These are phyloP conservation scores for Straminergon stramineum DNA, from an alignment of 225 moss, liverwort and hornwort genomes.

Conservation along the genomic window DNA sequence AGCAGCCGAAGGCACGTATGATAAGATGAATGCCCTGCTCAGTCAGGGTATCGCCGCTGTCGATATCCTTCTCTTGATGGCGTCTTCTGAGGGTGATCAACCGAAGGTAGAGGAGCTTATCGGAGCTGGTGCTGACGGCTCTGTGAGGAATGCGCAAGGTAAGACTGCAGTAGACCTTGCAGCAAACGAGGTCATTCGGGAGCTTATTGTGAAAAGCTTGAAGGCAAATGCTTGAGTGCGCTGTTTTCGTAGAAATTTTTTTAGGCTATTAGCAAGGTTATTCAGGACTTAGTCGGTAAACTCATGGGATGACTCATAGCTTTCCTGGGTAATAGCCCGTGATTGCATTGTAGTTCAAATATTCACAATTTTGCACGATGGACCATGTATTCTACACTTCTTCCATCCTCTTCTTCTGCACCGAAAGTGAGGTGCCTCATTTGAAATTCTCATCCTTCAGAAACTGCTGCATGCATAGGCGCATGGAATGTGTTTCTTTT, in stretches of 20 bases:
- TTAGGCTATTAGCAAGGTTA: slow-evolving; percentile 11
- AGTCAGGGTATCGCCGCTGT: slow-evolving; percentile 66
- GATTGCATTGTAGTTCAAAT: slow-evolving; percentile 16
- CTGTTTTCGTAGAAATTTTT: not conserved
- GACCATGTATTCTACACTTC: slow-evolving; percentile 15
- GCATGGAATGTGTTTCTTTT: not conserved
- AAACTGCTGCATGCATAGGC: not conserved
- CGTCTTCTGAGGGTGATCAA: slow-evolving; percentile 72
- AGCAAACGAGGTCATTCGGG: slow-evolving; percentile 48
- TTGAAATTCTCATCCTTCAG: not conserved
- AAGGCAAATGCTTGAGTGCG: slow-evolving; percentile 33
- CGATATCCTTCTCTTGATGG: slow-evolving; percentile 81
- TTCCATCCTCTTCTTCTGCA: not conserved
- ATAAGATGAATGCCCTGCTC: slow-evolving; percentile 78
- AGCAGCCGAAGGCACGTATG: slow-evolving; percentile 87
- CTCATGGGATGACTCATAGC: not conserved
- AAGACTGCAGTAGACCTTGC: slow-evolving; percentile 73
- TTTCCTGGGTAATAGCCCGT: not conserved
- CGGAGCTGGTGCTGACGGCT: slow-evolving; percentile 38
- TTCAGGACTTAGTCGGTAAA: not conserved
- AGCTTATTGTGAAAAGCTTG: slow-evolving; percentile 54
- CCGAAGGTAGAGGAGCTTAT: slow-evolving; percentile 93
- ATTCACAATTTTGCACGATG: slow-evolving; percentile 23
- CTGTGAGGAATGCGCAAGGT: slow-evolving; percentile 57
- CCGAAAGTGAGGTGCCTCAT: slow-evolving; percentile 1